These are phyloP conservation scores for Tetrastigma voinierianum DNA, from an alignment of 164 flowering plant genomes.

Conservation along the genomic window DNA sequence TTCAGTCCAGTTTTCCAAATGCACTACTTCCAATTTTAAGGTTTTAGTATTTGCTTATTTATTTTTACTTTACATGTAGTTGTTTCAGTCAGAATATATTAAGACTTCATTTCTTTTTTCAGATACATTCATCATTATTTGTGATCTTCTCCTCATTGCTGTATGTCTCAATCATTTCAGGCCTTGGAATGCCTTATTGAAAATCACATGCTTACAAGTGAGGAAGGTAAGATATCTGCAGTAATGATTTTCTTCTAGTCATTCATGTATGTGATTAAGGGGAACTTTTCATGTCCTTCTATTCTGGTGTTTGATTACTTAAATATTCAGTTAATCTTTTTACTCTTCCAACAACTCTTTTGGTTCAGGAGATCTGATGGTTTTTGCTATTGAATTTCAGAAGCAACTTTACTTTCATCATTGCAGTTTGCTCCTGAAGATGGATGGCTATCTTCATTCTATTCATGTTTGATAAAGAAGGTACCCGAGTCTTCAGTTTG, in stretches of 20 bases:
- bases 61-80: background rate
- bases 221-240: constrained; percentile 62
- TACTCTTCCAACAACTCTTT: background rate
- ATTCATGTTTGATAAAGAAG: constrained; percentile 88
- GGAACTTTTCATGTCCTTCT: background rate
- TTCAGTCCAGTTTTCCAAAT: background rate
- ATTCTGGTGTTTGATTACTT: background rate
- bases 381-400: constrained; percentile 43
- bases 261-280: background rate
- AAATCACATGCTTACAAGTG: constrained; percentile 89
- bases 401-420: constrained; percentile 63
- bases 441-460: constrained; percentile 88
- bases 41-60: background rate
- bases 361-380: background rate
- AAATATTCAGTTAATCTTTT: too few species aligned
- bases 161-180: constrained; percentile 33
- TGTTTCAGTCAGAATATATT: background rate
- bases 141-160: background rate
- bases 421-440: constrained; percentile 84
- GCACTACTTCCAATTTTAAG: background rate
- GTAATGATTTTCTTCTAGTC: background rate
- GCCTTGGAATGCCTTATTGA: constrained; percentile 94
- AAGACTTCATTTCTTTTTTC: background rate
- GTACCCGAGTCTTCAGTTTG: constrained; percentile 29
- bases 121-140: background rate